Evolutionary conservation across 75 land plant genomes (phyloP).

Genomic region (Pseudotsuga menziesii): DNA sequence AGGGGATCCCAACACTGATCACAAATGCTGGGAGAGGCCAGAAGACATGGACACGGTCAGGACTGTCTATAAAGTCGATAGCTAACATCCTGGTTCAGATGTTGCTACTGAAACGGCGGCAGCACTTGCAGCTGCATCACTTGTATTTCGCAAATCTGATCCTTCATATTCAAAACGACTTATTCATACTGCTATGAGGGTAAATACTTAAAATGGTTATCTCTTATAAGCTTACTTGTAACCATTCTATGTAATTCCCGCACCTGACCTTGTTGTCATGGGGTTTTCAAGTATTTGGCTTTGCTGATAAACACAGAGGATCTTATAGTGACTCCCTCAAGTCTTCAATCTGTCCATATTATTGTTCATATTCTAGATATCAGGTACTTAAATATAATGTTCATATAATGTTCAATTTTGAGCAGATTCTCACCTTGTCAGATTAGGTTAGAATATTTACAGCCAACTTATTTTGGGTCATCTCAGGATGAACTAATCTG

Average conservation of each 20-base stretch:
- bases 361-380: constrained; percentile 87
- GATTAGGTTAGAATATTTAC: too few relatives aligned
- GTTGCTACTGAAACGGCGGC: constrained; percentile 95
- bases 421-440: not conserved
- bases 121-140: constrained; percentile 91
- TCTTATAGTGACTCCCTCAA: constrained; percentile 67
- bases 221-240: too few relatives aligned
- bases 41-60: constrained; percentile 96
- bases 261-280: not conserved
- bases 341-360: constrained; percentile 70
- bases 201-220: too few relatives aligned
- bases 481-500: constrained; percentile 84
- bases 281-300: constrained; percentile 60
- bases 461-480: not conserved
- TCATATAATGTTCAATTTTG: not conserved
- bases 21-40: constrained; percentile 93
- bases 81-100: constrained; percentile 77
- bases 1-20: constrained; percentile 85
- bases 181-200: constrained; percentile 45
- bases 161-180: constrained; percentile 61
- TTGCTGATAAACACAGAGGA: constrained; percentile 88
- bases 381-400: constrained; percentile 38
- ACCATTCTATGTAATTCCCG: too few relatives aligned
- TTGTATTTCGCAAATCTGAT: constrained; percentile 61
- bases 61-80: constrained; percentile 62